Conservation (phyloP, 1,284 basidiomycete species). For the Cutaneotrichosporon cavernicola region DNA sequence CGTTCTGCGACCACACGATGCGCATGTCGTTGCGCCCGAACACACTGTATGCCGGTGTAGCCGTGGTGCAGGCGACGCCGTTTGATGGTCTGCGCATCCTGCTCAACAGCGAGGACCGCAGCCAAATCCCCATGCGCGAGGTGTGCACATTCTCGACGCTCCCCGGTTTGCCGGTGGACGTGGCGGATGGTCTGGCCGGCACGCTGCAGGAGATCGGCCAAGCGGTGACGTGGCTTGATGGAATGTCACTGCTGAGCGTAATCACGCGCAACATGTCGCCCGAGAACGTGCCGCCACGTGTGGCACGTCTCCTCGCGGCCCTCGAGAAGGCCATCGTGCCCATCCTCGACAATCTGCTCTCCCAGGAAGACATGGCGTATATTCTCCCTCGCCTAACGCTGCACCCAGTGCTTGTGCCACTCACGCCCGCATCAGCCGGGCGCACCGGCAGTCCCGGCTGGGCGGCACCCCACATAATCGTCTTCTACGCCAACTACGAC, state of each 20-base stretch:
- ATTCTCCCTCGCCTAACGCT: slow-evolving; percentile 47
- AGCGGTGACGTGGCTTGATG: slow-evolving; percentile 47
- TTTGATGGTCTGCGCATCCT: slow-evolving; percentile 55
- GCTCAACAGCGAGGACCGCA: slow-evolving; percentile 47
- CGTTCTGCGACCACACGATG: slow-evolving; percentile 49
- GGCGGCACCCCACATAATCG: slow-evolving; percentile 51
- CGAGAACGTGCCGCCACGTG: slow-evolving; percentile 28
- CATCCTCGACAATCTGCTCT: slow-evolving; percentile 49
- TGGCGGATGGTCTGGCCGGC: slow-evolving; percentile 30
- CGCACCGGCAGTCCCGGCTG: slow-evolving; percentile 29
- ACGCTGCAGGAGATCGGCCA: slow-evolving; percentile 53
- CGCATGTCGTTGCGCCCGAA: slow-evolving; percentile 45
- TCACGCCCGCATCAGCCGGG: slow-evolving; percentile 34
- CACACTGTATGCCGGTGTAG: slow-evolving; percentile 52
- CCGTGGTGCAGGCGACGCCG: slow-evolving; percentile 54
- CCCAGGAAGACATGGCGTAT: slow-evolving; percentile 45
- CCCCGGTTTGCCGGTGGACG: slow-evolving; percentile 19
- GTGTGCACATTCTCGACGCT: slow-evolving; percentile 38
- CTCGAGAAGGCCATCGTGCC: slow-evolving; percentile 49
- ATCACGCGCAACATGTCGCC: slow-evolving; percentile 45
- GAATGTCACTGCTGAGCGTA: slow-evolving; percentile 48
- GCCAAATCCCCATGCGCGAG: slow-evolving; percentile 53
- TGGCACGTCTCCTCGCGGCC: slow-evolving; percentile 34
- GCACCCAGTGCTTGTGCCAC: slow-evolving; percentile 46
- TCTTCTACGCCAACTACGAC: slow-evolving; percentile 54